Conservation (phyloP, 1,139 yeast species). For the Suhomyces wounanorum region DNA sequence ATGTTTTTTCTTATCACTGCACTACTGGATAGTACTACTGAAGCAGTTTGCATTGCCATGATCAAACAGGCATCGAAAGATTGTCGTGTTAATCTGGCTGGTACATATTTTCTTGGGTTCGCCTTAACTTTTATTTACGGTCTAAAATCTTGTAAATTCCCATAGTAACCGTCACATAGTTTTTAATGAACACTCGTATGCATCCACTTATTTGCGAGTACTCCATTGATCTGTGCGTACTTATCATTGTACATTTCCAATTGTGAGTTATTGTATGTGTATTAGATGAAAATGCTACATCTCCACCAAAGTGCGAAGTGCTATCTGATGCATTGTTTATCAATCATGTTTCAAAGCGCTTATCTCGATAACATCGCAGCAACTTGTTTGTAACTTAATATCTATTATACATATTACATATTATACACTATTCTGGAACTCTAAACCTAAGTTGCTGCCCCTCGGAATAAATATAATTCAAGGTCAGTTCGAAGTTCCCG, state of each 20-base stretch:
- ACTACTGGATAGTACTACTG: conserved; percentile 9
- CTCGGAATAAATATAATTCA: conserved; percentile 71
- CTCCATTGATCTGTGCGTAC: too few species aligned
- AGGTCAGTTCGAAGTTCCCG: conserved; percentile 61
- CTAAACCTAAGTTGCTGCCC: conserved; percentile 56
- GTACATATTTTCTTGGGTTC: conserved; percentile 3
- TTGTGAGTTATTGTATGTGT: not conserved
- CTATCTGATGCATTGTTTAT: too few species aligned
- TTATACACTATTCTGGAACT: conserved; percentile 34
- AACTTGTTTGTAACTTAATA: not conserved
- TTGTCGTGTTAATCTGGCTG: conserved; percentile 3
- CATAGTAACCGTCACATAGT: not conserved
- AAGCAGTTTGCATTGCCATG: not conserved
- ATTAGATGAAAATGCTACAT: not conserved
- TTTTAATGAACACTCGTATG: too few species aligned
- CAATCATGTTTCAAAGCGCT: too few species aligned
- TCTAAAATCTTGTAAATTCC: not conserved
- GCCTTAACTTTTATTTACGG: conserved; percentile 2
- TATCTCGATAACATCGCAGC: too few species aligned
- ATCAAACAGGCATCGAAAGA: conserved; percentile 5
- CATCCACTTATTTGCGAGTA: too few species aligned
- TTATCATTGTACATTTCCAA: too few species aligned
- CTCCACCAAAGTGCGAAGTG: too few species aligned
- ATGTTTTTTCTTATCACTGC: conserved; percentile 1
- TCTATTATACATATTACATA: conserved; percentile 11